A percentile compares a stretch with the other conserved stretches of the same genome.
Conservation (phyloP, 129 eudicot species). For the Glebionis coronaria region DNA sequence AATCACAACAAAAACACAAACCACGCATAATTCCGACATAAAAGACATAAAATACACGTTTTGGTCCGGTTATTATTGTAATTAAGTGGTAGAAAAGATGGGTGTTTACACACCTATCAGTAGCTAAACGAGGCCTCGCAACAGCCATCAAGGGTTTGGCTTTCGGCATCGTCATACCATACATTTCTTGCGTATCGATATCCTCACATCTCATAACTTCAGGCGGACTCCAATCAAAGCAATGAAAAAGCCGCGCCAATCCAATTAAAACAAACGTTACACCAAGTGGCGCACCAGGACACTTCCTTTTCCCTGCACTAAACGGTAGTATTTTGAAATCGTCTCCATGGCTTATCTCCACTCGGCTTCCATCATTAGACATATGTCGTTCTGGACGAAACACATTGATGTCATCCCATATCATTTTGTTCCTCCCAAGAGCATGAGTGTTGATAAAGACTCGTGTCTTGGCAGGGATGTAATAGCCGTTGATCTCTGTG, state of each 20-base stretch:
- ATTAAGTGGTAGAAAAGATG: too few species aligned
- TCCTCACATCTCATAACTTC: conserved; percentile 60
- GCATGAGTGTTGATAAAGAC: conserved; percentile 94
- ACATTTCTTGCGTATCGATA: conserved; percentile 70
- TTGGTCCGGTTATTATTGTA: too few species aligned
- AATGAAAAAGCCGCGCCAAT: conserved; percentile 82
- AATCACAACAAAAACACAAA: too few species aligned
- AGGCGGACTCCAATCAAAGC: conserved; percentile 81
- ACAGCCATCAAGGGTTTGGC: conserved; percentile 69
- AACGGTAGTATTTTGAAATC: conserved; percentile 92
- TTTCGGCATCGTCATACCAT: conserved; percentile 97
- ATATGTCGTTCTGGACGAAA: conserved; percentile 81
- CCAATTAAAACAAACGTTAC: conserved; percentile 81
- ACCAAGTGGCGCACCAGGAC: conserved; percentile 97
- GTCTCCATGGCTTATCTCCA: conserved; percentile 92
- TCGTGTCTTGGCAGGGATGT: conserved; percentile 85
- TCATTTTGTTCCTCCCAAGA: conserved; percentile 61
- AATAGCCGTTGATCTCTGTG: conserved; percentile 81
- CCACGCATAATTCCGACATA: too few species aligned
- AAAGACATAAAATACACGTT: too few species aligned
- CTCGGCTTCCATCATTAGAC: conserved; percentile 59
- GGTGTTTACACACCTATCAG: too few species aligned
- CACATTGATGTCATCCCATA: conserved; percentile 78
- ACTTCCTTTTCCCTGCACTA: conserved; percentile 90
- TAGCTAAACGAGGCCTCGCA: conserved; percentile 72